Percentiles rank a stretch among this genome's conserved stretches.
Conservation (phyloP, 352 stramenopile species). For the Pythium volutum region DNA sequence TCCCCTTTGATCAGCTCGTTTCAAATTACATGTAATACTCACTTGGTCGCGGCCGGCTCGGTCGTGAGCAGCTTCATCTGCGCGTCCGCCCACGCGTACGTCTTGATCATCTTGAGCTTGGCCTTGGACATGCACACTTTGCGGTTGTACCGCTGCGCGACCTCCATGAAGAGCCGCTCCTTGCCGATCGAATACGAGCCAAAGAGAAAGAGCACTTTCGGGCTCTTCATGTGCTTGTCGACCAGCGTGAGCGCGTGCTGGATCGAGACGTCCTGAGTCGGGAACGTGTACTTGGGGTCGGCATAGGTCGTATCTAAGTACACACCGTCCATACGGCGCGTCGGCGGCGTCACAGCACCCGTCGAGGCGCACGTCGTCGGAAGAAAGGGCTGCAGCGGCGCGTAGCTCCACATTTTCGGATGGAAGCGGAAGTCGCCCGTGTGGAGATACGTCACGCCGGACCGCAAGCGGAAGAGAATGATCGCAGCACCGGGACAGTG, state of each 20-base stretch:
- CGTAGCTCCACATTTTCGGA: slow-evolving; percentile 65
- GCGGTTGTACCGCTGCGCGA: slow-evolving; percentile 70
- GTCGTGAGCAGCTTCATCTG: slow-evolving; percentile 88
- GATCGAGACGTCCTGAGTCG: slow-evolving; percentile 81
- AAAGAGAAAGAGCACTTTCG: slow-evolving; percentile 93
- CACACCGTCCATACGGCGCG: slow-evolving; percentile 63
- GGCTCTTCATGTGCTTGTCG: slow-evolving; percentile 42
- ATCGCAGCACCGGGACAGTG: slow-evolving; percentile 96
- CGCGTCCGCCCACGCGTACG: slow-evolving; percentile 80
- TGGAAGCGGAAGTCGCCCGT: slow-evolving; percentile 88
- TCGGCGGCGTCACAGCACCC: slow-evolving; percentile 20
- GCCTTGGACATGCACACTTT: slow-evolving; percentile 79
- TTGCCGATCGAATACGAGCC: slow-evolving; percentile 97
- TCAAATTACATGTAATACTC: too few relatives aligned
- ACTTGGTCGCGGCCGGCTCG: slow-evolving; percentile 67
- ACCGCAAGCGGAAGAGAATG: slow-evolving; percentile 91
- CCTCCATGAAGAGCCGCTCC: slow-evolving; percentile 94
- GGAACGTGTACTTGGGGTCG: slow-evolving; percentile 92
- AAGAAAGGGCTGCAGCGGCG: slow-evolving; percentile 43
- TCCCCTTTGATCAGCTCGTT: too few relatives aligned
- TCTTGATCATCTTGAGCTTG: slow-evolving; percentile 85
- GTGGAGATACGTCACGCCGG: slow-evolving; percentile 88
- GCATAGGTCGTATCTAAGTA: slow-evolving; percentile 98
- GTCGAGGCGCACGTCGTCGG: neutral
- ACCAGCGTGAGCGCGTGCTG: slow-evolving; percentile 61